A percentile compares a stretch with the other conserved stretches of the same genome.
Conservation (phyloP, 2,329 filamentous ascomycete species). For the Aspergillus fijiensis region DNA sequence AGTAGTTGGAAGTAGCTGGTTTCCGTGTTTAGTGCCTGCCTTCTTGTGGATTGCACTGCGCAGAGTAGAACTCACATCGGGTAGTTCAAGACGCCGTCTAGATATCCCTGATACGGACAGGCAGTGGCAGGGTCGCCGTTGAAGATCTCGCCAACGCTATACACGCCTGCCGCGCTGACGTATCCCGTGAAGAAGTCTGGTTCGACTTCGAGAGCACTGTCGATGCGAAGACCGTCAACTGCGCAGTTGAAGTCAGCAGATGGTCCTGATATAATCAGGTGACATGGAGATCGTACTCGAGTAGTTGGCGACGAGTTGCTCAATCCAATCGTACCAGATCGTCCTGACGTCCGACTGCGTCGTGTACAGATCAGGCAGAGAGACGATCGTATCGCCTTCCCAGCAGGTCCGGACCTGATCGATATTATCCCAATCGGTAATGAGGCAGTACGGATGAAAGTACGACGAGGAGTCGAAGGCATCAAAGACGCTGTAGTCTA, state of each 20-base stretch:
- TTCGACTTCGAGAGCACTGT: conserved; percentile 53
- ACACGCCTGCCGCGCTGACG: conserved; percentile 45
- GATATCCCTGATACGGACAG: conserved; percentile 46
- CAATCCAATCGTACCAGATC: conserved; percentile 61
- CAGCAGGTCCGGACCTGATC: conserved; percentile 51
- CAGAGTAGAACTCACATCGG: conserved; percentile 30
- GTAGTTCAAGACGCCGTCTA: conserved; percentile 53
- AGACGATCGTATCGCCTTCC: conserved; percentile 55
- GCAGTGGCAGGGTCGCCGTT: conserved; percentile 42
- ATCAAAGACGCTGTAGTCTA: conserved; percentile 55
- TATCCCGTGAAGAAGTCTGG: conserved; percentile 47
- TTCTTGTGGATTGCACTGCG: neutral
- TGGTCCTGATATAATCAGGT: no score
- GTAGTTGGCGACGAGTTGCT: conserved; percentile 58
- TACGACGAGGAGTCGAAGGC: conserved; percentile 59
- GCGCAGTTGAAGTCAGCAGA: neutral
- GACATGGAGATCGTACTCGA: conserved; percentile 49
- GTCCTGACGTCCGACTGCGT: conserved; percentile 49
- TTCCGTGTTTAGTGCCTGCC: neutral
- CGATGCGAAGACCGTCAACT: conserved; percentile 54
- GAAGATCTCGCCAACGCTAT: conserved; percentile 51
- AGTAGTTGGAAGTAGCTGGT: conserved; percentile 33
- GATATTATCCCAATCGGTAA: conserved; percentile 55
- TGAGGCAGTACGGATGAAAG: conserved; percentile 60
- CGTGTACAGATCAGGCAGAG: conserved; percentile 64